phyloP scores from a whole-genome alignment of 2,329 filamentous ascomycete species.

The Beauveria rudraprayagi region DNA sequence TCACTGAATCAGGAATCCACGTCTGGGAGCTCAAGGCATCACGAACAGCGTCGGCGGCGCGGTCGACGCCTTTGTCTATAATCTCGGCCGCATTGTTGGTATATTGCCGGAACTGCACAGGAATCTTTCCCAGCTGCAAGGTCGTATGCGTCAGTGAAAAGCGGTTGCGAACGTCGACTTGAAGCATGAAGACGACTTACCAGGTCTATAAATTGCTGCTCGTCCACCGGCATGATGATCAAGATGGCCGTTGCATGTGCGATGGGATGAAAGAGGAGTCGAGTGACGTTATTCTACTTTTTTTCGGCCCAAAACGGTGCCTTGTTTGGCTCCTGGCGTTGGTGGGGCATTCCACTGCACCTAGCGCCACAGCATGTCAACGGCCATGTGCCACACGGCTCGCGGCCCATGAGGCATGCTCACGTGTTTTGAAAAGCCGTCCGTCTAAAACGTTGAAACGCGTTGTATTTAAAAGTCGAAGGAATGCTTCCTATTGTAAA shows the following conservation, averaged over 20 bases:
- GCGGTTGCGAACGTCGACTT: not conserved
- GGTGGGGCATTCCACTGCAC: not conserved
- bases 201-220: constrained; percentile 69
- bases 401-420: not conserved
- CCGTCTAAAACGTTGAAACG: no score
- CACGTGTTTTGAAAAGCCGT: not conserved
- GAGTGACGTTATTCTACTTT: constrained; percentile 11
- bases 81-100: constrained; percentile 67
- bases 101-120: constrained; percentile 61
- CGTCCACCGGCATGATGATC: constrained; percentile 64
- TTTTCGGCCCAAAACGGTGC: not conserved
- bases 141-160: not conserved
- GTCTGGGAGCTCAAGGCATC: constrained; percentile 57
- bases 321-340: constrained; percentile 3
- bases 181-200: constrained; percentile 41
- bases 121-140: constrained; percentile 42
- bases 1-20: constrained; percentile 66
- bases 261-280: constrained; percentile 5
- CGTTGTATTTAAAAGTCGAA: no score
- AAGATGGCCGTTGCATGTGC: constrained; percentile 13
- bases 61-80: constrained; percentile 74
- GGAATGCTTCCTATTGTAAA: no score
- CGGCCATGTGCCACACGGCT: not conserved
- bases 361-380: not conserved
- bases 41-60: constrained; percentile 61